Conservation (phyloP, 495 filamentous ascomycete species). For the Podospora australis region DNA sequence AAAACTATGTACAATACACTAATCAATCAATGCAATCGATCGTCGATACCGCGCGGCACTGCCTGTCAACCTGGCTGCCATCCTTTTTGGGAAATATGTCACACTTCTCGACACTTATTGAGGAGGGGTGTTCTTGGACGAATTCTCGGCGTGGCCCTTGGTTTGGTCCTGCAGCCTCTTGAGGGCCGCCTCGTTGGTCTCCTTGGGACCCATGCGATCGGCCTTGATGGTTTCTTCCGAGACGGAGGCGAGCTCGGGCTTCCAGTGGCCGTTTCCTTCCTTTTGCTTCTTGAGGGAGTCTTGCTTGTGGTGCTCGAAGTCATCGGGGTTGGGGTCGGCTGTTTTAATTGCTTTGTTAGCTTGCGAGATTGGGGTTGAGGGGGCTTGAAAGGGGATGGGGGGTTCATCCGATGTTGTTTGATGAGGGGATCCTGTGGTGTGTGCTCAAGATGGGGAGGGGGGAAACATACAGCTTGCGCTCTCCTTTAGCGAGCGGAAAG, state of each 20-base stretch:
- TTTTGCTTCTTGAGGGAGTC: slow-evolving; percentile 63
- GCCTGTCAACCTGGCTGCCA: too few species aligned
- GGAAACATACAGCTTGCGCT: slow-evolving; percentile 13
- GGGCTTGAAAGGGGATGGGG: slow-evolving; percentile 1
- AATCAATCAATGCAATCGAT: too few species aligned
- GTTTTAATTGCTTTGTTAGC: not conserved
- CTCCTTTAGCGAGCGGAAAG: slow-evolving; percentile 15
- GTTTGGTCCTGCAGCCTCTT: slow-evolving; percentile 45
- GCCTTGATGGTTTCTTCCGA: slow-evolving; percentile 71
- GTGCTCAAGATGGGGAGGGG: not conserved
- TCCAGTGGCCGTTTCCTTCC: slow-evolving; percentile 74
- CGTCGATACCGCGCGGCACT: too few species aligned
- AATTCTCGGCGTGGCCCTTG: slow-evolving; percentile 41
- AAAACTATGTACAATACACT: too few species aligned
- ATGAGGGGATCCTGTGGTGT: not conserved
- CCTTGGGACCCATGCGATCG: slow-evolving; percentile 25
- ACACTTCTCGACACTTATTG: too few species aligned
- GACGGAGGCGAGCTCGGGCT: slow-evolving; percentile 67
- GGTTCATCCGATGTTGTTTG: not conserved
- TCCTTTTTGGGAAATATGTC: too few species aligned
- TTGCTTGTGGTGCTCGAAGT: slow-evolving; percentile 67
- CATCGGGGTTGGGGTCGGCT: slow-evolving; percentile 24
- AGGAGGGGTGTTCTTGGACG: too few species aligned
- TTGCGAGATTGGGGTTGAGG: not conserved
- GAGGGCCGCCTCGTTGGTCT: slow-evolving; percentile 28